Evolutionary conservation across 164 flowering plant genomes (phyloP), one percentile per base, ranked within the genome.

Genomic region (Cinnamomum micranthum): DNA sequence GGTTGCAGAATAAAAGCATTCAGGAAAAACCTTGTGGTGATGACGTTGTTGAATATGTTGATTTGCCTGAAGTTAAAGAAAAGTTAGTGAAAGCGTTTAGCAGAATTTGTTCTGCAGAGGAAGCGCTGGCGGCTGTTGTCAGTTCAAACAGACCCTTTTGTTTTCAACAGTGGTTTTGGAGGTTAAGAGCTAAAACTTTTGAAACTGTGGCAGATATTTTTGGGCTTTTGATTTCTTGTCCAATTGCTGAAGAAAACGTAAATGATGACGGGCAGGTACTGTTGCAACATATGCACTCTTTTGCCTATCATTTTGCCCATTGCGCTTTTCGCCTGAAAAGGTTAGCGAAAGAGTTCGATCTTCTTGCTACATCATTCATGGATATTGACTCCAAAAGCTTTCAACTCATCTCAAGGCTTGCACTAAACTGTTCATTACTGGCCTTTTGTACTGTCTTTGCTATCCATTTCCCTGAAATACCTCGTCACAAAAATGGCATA

Each of bases 91-190:
- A 27, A 23, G 83, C 85, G 60, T 74, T 68, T 75, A 68, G 62
- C 62, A 73, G 69, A 71, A 47, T 87, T 77, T 65, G 70, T 65
- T 82, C 82, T 73, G 83, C 87, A 35, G 74, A 51, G 74, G 77
- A 84, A 77, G 69, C 71, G 7, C 81, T 91, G 72, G 81, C 66
- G 41, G 67, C 77, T 68, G 75, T 71, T 75, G 69, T 22, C 62
- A 51, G 77, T 70, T 73, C 75, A 13, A 77, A 74, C 65, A 77
- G 71, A 71, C 63, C 76, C 9, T 85, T 87, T 78, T 74, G 78
- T 77, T 94, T 94, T 71, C 97, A 92, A 68, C 88, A 80, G 78
- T 90, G 97, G 99, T 90, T 93, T 77, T 63, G 92, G 81, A 78
- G 80, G 28, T 79, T 91, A 50, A 85, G 93, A 78, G 78, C 77